These are phyloP conservation scores for Colletotrichum filicis DNA, from an alignment of 2,329 filamentous ascomycete species.

Conservation along the genomic window DNA sequence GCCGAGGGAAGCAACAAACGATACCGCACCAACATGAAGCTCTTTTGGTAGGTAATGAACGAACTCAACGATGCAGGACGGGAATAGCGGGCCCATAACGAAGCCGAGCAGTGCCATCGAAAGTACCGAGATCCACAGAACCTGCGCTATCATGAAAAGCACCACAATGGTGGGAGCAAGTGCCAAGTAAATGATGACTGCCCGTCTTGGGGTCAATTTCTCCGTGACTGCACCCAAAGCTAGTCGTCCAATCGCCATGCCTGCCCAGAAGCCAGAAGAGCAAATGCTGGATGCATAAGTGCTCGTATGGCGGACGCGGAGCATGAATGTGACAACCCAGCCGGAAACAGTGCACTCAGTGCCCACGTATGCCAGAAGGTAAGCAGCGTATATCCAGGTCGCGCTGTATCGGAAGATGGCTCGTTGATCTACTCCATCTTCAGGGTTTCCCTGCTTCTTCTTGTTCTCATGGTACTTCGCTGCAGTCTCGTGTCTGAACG, in stretches of 20 bases:
- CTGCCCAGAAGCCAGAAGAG: constrained; percentile 56
- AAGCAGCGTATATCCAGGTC: constrained; percentile 53
- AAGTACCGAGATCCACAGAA: constrained; percentile 15
- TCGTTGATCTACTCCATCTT: neutral
- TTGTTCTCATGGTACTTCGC: constrained; percentile 60
- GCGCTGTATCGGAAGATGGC: constrained; percentile 46
- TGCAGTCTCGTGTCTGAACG: constrained; percentile 74
- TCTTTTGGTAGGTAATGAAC: constrained; percentile 35
- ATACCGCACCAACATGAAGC: constrained; percentile 54
- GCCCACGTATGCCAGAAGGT: constrained; percentile 56
- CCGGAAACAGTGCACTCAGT: constrained; percentile 56
- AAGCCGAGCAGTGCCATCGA: constrained; percentile 29
- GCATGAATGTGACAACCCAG: constrained; percentile 59
- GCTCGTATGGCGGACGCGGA: constrained; percentile 48
- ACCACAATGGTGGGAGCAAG: neutral
- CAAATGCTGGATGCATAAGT: constrained; percentile 50
- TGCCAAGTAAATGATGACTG: constrained; percentile 12
- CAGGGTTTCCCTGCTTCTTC: constrained; percentile 43
- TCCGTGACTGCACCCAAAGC: constrained; percentile 46
- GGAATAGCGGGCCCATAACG: constrained; percentile 34
- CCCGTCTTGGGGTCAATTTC: constrained; percentile 40
- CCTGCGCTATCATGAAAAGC: constrained; percentile 18
- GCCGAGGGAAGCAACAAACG: constrained; percentile 55
- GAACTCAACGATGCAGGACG: constrained; percentile 22
- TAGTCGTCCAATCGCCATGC: constrained; percentile 53